Evolutionary conservation across 2,329 filamentous ascomycete species (phyloP).

Genomic region (Cordyceps cateniannulata): DNA sequence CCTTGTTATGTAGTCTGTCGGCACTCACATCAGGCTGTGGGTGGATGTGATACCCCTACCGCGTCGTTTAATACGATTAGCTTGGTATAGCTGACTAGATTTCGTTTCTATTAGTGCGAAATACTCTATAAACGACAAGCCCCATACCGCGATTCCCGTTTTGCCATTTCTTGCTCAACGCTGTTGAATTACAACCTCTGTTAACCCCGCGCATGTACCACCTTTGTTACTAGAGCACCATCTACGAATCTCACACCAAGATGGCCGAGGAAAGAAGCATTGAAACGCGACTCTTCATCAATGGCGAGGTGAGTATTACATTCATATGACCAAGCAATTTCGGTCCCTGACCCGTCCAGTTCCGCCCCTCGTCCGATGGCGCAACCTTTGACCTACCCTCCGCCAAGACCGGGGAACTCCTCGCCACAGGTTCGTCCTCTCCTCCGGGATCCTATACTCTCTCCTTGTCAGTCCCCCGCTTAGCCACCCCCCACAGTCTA

Average conservation of each 20-base stretch:
- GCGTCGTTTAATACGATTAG: not conserved
- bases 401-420: constrained; percentile 11
- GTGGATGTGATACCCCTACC: not conserved
- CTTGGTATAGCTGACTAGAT: not conserved
- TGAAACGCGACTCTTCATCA: constrained; percentile 41
- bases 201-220: too few relatives aligned
- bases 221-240: not conserved
- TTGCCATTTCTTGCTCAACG: too few relatives aligned
- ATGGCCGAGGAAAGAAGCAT: constrained; percentile 6
- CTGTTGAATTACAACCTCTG: too few relatives aligned
- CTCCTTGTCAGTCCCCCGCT: not conserved
- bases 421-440: not conserved
- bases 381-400: constrained; percentile 36
- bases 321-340: too few relatives aligned
- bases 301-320: constrained; percentile 35
- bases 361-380: constrained; percentile 30
- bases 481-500: constrained; percentile 11
- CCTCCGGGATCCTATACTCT: not conserved
- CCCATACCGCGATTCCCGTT: too few relatives aligned
- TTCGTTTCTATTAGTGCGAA: too few relatives aligned
- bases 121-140: too few relatives aligned
- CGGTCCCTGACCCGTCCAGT: not conserved
- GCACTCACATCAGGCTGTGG: not conserved
- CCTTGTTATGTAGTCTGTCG: not conserved
- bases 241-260: not conserved